phyloP scores from a whole-genome alignment of 306 rosid species.

The Casuarina equisetifolia region DNA sequence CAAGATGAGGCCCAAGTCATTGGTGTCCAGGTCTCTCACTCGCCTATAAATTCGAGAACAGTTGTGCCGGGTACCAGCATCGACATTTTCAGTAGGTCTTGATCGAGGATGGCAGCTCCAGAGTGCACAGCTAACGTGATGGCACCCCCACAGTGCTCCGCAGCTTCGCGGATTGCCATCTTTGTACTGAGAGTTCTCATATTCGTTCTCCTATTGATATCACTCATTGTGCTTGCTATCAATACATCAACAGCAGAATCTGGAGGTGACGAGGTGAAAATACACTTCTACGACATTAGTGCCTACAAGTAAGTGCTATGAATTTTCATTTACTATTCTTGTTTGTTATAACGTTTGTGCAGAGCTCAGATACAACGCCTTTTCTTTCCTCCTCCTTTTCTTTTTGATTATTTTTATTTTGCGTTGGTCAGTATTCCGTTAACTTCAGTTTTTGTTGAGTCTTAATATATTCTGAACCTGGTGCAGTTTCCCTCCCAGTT shows the following conservation, averaged over 20 bases:
- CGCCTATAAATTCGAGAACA: background rate
- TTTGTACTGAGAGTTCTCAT: constrained; percentile 49
- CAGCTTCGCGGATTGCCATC: constrained; percentile 34
- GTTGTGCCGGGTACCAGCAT: too few relatives aligned
- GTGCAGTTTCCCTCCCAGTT: too few relatives aligned
- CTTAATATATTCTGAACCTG: too few relatives aligned
- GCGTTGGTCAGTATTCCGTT: too few relatives aligned
- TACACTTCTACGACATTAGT: constrained; percentile 34
- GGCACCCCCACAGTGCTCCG: background rate
- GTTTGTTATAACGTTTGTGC: too few relatives aligned
- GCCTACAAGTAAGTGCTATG: constrained; percentile 39
- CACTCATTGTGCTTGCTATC: constrained; percentile 47
- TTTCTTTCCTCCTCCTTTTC: too few relatives aligned
- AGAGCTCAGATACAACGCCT: too few relatives aligned
- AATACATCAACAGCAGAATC: background rate
- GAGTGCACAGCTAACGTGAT: background rate
- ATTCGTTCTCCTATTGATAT: constrained; percentile 43
- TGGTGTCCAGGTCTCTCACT: background rate
- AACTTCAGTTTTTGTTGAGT: too few relatives aligned
- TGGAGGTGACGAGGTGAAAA: background rate
- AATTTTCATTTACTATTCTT: too few relatives aligned
- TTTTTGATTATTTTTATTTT: too few relatives aligned
- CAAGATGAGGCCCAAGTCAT: background rate
- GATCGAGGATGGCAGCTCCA: background rate
- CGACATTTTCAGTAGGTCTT: background rate